Evolutionary conservation across 495 filamentous ascomycete genomes (phyloP).

Genomic region (Bacidia gigantensis): DNA sequence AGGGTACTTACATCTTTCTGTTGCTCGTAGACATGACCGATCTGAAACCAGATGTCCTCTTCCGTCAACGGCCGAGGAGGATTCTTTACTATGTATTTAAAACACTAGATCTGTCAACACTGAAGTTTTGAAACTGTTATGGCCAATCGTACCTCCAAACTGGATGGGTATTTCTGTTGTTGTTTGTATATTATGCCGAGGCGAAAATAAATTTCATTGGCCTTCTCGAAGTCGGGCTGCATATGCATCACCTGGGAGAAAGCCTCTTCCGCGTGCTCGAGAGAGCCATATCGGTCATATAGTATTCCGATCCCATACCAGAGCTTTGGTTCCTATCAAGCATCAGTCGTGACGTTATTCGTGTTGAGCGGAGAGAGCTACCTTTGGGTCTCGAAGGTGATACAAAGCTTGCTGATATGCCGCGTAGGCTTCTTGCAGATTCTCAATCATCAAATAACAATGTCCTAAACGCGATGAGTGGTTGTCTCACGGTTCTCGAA

Average conservation of each 20-base stretch:
- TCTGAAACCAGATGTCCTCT: conserved; percentile 99
- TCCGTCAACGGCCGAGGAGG: conserved; percentile 88
- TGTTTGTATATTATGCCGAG: conserved; percentile 99
- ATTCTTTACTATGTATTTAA: conserved; percentile 92
- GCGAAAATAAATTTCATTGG: conserved; percentile 97
- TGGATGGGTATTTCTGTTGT: conserved; percentile 84
- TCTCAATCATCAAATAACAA: conserved; percentile 98
- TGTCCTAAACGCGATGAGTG: conserved; percentile 44
- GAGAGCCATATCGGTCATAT: conserved; percentile 91
- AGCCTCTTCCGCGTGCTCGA: conserved; percentile 95
- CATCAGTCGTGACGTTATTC: background rate
- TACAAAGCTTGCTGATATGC: conserved; percentile 94
- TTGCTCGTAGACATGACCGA: conserved; percentile 96
- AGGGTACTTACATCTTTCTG: conserved; percentile 79
- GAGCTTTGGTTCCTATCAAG: conserved; percentile 72
- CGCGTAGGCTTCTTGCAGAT: conserved; percentile 92
- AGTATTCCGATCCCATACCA: conserved; percentile 99
- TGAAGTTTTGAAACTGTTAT: conserved; percentile 1
- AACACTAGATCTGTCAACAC: conserved; percentile 49
- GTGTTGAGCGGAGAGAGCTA: conserved; percentile 26
- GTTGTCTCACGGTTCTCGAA: conserved; percentile 1
- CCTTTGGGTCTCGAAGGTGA: conserved; percentile 88
- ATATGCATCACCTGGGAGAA: conserved; percentile 99
- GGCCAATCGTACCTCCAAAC: conserved; percentile 58
- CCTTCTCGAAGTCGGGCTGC: conserved; percentile 96